Percentiles rank a stretch among this genome's conserved stretches.
phyloP scores from a whole-genome alignment of 2,329 filamentous ascomycete genomes.

The Penicillium sp. region DNA sequence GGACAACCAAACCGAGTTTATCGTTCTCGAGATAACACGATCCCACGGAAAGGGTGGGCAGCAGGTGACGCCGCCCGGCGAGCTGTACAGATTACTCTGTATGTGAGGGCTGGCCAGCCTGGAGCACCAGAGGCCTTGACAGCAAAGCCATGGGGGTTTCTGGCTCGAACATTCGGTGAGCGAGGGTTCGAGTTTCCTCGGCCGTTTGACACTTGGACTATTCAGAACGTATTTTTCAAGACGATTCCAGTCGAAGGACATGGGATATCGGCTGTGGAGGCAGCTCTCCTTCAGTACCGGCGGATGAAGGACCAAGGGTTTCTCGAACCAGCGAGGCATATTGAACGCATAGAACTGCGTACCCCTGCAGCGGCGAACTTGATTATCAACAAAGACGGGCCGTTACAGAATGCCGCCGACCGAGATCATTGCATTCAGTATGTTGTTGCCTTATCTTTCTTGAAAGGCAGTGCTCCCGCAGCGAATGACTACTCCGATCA shows the following conservation, averaged over 20 bases:
- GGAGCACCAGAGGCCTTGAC: conserved; percentile 37
- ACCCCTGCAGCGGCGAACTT: conserved; percentile 33
- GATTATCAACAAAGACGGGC: conserved; percentile 40
- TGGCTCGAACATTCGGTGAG: conserved; percentile 27
- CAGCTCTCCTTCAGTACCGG: conserved; percentile 25
- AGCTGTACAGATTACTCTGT: conserved; percentile 43
- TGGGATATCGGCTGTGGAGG: conserved; percentile 39
- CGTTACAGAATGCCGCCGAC: conserved; percentile 36
- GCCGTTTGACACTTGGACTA: conserved; percentile 26
- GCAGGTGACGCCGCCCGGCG: conserved; percentile 47
- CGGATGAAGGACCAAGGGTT: conserved; percentile 17
- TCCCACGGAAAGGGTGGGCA: conserved; percentile 49
- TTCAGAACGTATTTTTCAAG: conserved; percentile 32
- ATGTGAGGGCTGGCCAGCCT: conserved; percentile 32
- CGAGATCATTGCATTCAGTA: conserved; percentile 44
- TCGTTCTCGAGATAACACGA: conserved; percentile 39
- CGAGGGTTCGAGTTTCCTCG: conserved; percentile 21
- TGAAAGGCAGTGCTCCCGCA: conserved; percentile 34
- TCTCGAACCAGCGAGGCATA: conserved; percentile 18
- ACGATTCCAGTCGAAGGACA: conserved; percentile 40
- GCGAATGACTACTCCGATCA: conserved; percentile 34
- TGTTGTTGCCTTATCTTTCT: conserved; percentile 36
- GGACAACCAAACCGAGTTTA: conserved; percentile 42
- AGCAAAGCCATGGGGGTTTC: conserved; percentile 42
- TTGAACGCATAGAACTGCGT: conserved; percentile 32